Evolutionary conservation across 2,329 filamentous ascomycete genomes (phyloP).

Genomic region (Knoxdaviesia capensis): DNA sequence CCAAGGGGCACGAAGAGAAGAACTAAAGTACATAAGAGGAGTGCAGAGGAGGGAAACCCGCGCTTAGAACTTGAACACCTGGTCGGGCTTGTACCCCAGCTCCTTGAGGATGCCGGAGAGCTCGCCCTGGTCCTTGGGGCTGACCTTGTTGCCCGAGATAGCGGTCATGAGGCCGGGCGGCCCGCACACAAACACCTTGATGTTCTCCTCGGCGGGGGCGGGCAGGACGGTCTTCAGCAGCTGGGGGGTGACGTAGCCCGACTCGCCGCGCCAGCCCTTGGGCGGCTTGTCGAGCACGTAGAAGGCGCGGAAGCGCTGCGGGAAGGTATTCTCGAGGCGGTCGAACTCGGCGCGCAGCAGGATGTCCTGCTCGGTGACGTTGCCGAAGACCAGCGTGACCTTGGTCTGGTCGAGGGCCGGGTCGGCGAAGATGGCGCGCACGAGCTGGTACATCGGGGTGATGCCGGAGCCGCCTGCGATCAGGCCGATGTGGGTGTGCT

Average conservation of each 20-base stretch:
- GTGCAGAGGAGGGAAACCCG: background rate
- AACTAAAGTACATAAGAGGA: no score
- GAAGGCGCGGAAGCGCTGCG: conserved; percentile 86
- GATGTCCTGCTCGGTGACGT: conserved; percentile 77
- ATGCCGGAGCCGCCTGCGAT: conserved; percentile 94
- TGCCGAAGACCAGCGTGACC: conserved; percentile 88
- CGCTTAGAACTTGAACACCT: conserved; percentile 81
- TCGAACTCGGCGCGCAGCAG: conserved; percentile 71
- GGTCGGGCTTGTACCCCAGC: conserved; percentile 47
- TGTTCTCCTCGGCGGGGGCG: conserved; percentile 74
- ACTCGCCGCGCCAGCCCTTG: conserved; percentile 54
- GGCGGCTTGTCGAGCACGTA: conserved; percentile 78
- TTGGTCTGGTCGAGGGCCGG: conserved; percentile 81
- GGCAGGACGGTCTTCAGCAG: conserved; percentile 87
- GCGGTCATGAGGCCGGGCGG: conserved; percentile 88
- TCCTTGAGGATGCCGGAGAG: conserved; percentile 65
- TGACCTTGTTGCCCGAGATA: conserved; percentile 74
- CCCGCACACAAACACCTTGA: conserved; percentile 94
- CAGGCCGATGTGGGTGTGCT: conserved; percentile 73
- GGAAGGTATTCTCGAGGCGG: conserved; percentile 83
- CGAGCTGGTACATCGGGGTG: conserved; percentile 93
- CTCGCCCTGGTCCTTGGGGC: conserved; percentile 87
- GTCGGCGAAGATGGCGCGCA: conserved; percentile 85
- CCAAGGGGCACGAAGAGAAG: no score
- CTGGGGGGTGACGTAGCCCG: conserved; percentile 75